Conservation (phyloP, 495 filamentous ascomycete genomes). For the Xylaria scruposa region DNA sequence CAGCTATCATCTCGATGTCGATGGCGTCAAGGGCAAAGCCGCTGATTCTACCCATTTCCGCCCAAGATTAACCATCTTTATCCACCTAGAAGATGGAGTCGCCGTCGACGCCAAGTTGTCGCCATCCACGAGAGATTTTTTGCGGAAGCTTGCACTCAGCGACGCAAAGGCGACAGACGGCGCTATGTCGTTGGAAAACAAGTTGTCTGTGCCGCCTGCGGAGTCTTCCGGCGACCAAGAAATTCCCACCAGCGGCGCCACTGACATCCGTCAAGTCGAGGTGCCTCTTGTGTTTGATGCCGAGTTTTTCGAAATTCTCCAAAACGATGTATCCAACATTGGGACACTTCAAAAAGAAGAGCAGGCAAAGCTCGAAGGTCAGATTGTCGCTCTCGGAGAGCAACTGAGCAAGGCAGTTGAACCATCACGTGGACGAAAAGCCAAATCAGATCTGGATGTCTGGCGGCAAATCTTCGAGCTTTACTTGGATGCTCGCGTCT, state of each 20-base stretch:
- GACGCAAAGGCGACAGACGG: not conserved
- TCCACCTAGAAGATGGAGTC: constrained; percentile 58
- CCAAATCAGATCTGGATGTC: constrained; percentile 68
- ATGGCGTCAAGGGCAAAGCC: constrained; percentile 31
- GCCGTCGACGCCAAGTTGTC: constrained; percentile 63
- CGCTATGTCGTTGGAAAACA: not conserved
- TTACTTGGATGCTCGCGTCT: constrained; percentile 72
- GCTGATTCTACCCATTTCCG: constrained; percentile 49
- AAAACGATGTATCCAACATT: constrained; percentile 65
- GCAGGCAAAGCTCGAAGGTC: constrained; percentile 56
- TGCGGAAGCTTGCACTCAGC: constrained; percentile 55
- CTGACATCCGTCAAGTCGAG: constrained; percentile 54
- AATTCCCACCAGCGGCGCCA: not conserved
- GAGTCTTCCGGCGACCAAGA: not conserved
- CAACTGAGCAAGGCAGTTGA: constrained; percentile 63
- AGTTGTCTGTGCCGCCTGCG: not conserved
- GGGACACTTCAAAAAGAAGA: constrained; percentile 66
- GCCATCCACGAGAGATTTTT: constrained; percentile 57
- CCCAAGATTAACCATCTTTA: constrained; percentile 65
- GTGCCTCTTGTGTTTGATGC: constrained; percentile 70
- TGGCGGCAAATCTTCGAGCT: constrained; percentile 78
- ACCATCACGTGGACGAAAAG: constrained; percentile 55
- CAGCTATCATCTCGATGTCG: constrained; percentile 53
- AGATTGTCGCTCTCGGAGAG: constrained; percentile 62
- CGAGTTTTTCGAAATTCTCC: constrained; percentile 72